Conservation (phyloP, 441 rosid species). For the Pelargonium cotyledonis region DNA sequence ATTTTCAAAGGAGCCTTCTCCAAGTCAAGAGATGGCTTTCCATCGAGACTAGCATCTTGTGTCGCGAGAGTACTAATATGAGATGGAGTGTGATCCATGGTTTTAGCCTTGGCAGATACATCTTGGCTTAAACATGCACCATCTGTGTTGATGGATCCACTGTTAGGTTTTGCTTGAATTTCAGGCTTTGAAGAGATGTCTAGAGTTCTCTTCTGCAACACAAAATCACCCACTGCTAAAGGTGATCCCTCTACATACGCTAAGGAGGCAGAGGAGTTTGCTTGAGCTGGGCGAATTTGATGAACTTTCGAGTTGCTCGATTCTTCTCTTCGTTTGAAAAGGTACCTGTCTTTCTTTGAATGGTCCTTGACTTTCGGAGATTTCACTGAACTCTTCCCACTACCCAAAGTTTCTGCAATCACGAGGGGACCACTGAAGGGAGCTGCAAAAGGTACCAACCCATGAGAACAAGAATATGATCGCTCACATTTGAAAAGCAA, state of each 20-base stretch:
- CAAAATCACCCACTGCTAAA: slow-evolving; percentile 41
- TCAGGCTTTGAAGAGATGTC: slow-evolving; percentile 17
- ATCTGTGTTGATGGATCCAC: slow-evolving; percentile 29
- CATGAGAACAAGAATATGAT: slow-evolving; percentile 20
- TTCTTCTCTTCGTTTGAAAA: slow-evolving; percentile 76
- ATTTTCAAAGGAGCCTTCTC: slow-evolving; percentile 15
- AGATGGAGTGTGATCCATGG: slow-evolving; percentile 22
- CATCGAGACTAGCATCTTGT: slow-evolving; percentile 14
- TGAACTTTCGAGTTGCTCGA: slow-evolving; percentile 28
- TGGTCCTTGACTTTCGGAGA: slow-evolving; percentile 64
- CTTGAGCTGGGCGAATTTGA: slow-evolving; percentile 33
- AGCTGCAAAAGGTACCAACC: slow-evolving; percentile 44
- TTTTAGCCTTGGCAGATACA: slow-evolving; percentile 25
- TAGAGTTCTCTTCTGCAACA: slow-evolving; percentile 62
- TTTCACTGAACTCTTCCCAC: slow-evolving; percentile 50
- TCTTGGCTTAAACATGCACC: slow-evolving; percentile 33
- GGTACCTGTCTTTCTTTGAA: slow-evolving; percentile 63
- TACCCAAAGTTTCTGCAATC: slow-evolving; percentile 72
- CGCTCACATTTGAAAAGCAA: slow-evolving; percentile 12
- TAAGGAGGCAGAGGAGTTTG: slow-evolving; percentile 27
- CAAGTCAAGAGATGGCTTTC: slow-evolving; percentile 20
- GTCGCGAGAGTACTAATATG: slow-evolving; percentile 7
- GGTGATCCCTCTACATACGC: slow-evolving; percentile 41
- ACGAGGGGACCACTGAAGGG: slow-evolving; percentile 93
- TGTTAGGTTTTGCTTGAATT: slow-evolving; percentile 30